Conservation (phyloP, 140 eudicot genomes). For the Eryngium alpinum region DNA sequence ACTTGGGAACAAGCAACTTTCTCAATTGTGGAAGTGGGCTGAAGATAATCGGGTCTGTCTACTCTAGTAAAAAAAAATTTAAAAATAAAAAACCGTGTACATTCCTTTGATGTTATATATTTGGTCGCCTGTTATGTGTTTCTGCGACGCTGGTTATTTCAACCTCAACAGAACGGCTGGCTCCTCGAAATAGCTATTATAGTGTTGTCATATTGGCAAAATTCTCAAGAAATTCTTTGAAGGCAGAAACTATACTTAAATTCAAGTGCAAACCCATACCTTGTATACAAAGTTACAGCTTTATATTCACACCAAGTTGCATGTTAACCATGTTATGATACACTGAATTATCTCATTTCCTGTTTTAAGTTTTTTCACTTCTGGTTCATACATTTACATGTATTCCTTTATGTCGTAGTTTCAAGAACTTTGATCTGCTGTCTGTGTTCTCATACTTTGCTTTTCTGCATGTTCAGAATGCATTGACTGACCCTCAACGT, state of each 20-base stretch:
- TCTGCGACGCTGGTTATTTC: background rate
- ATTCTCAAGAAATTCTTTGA: background rate
- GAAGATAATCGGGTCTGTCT: conserved; percentile 79
- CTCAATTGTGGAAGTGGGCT: conserved; percentile 98
- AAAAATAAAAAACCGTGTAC: too few species aligned
- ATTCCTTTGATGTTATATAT: background rate
- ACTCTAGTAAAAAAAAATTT: too few species aligned
- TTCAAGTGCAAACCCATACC: too few species aligned
- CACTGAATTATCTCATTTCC: background rate
- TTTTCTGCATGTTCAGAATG: conserved; percentile 52
- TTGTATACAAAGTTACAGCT: background rate
- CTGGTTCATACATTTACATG: background rate
- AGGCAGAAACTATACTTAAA: background rate
- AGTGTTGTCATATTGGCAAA: background rate
- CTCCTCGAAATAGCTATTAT: background rate
- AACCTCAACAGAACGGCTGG: background rate
- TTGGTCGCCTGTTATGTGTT: background rate
- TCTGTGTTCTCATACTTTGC: background rate
- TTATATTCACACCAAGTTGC: background rate
- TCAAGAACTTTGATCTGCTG: background rate
- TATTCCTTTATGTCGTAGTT: background rate
- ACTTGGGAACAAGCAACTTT: conserved; percentile 87
- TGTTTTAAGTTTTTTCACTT: background rate
- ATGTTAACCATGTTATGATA: background rate
- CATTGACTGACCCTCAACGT: conserved; percentile 89